phyloP scores from a whole-genome alignment of 805 yeast genomes.

The Candida orba region DNA sequence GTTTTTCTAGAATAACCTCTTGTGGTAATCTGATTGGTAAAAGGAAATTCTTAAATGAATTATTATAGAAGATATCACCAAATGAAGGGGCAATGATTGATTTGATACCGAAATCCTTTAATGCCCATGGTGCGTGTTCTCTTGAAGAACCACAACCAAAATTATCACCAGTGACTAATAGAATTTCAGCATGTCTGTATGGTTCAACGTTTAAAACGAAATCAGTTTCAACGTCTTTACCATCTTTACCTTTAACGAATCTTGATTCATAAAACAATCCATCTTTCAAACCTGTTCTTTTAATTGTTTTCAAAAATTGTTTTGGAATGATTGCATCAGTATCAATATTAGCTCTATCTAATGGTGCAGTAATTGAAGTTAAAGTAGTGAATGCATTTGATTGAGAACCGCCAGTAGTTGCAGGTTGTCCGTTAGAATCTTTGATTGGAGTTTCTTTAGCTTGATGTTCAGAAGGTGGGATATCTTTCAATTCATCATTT shows the following conservation, averaged over 20 bases:
- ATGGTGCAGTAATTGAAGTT: conserved; percentile 87
- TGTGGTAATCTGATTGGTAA: conserved; percentile 89
- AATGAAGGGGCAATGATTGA: conserved; percentile 96
- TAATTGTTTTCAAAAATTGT: conserved; percentile 95
- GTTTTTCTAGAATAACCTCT: conserved; percentile 59
- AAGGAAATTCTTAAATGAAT: conserved; percentile 93
- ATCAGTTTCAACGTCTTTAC: conserved; percentile 78
- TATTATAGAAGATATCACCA: conserved; percentile 97
- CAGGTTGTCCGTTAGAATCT: conserved; percentile 12
- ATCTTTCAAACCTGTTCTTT: conserved; percentile 84
- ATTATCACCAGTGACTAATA: conserved; percentile 92
- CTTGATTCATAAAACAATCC: conserved; percentile 93
- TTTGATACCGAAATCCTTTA: conserved; percentile 94
- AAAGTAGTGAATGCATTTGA: conserved; percentile 71
- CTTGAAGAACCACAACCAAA: conserved; percentile 99
- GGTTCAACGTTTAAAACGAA: conserved; percentile 84
- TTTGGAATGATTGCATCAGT: conserved; percentile 99
- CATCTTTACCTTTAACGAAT: conserved; percentile 59
- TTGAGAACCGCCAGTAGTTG: conserved; percentile 37
- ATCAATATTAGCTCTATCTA: conserved; percentile 91
- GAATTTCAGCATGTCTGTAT: conserved; percentile 69
- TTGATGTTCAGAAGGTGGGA: conserved; percentile 46
- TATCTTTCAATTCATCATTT: conserved; percentile 54
- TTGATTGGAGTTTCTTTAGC: conserved; percentile 30
- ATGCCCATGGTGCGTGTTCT: conserved; percentile 99